Evolutionary conservation across 306 rosid genomes (phyloP).

Genomic region (Argentina anserina): DNA sequence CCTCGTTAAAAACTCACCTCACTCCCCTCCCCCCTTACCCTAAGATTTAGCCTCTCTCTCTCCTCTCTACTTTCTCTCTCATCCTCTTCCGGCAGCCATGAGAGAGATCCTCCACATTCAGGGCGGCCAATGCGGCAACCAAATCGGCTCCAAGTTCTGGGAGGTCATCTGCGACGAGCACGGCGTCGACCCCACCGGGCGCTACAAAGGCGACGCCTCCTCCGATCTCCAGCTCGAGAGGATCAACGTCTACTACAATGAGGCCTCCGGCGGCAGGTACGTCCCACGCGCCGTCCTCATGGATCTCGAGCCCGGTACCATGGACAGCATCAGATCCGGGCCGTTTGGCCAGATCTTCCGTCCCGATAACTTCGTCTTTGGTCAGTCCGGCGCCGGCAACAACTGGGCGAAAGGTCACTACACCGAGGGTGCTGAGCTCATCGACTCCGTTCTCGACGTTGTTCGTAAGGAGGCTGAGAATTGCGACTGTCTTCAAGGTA

Average conservation of each 20-base stretch:
- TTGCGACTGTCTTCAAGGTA: conserved; percentile 90
- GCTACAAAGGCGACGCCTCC: conserved; percentile 44
- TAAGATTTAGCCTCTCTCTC: background rate
- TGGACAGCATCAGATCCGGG: conserved; percentile 97
- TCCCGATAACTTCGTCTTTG: conserved; percentile 88
- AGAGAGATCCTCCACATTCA: conserved; percentile 88
- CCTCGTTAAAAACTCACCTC: background rate
- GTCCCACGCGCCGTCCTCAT: conserved; percentile 93
- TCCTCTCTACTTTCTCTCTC: background rate
- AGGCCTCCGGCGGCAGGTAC: conserved; percentile 87
- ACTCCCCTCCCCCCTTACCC: conserved; percentile 14
- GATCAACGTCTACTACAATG: conserved; percentile 84
- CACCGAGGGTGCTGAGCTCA: conserved; percentile 92
- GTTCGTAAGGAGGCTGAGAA: conserved; percentile 95
- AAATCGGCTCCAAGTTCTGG: conserved; percentile 96
- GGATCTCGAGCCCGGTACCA: conserved; percentile 94
- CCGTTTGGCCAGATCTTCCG: conserved; percentile 86
- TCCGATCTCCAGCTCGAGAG: conserved; percentile 73
- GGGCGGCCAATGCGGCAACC: conserved; percentile 97
- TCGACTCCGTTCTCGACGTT: conserved; percentile 82
- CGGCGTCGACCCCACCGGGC: conserved; percentile 76
- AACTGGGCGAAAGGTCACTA: conserved; percentile 96
- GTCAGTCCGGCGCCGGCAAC: conserved; percentile 91
- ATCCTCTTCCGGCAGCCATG: conserved; percentile 32
- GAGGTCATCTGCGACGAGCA: conserved; percentile 92